Evolutionary conservation across 352 stramenopile genomes (phyloP).

Genomic region (Pythium rishiriense): DNA sequence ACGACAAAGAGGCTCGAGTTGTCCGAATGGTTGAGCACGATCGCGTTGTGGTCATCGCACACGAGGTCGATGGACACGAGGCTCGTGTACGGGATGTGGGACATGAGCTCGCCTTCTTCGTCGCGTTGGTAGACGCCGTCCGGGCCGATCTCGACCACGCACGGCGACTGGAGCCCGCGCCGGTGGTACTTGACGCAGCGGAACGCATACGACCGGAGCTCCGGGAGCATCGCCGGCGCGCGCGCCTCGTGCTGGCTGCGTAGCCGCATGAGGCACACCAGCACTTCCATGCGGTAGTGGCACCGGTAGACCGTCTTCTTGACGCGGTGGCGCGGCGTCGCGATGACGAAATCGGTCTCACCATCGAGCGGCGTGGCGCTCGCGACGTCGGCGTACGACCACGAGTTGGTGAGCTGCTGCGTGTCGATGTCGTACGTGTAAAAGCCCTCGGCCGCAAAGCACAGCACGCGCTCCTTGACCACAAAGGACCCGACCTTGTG

Average conservation of each 20-base stretch:
- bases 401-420: slow-evolving; percentile 76
- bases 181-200: slow-evolving; percentile 62
- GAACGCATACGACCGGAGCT: slow-evolving; percentile 62
- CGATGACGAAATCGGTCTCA: slow-evolving; percentile 77
- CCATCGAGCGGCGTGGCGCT: slow-evolving; percentile 57
- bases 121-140: slow-evolving; percentile 81
- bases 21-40: slow-evolving; percentile 76
- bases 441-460: slow-evolving; percentile 74
- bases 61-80: slow-evolving; percentile 83
- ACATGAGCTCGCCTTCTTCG: slow-evolving; percentile 73
- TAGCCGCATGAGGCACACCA: slow-evolving; percentile 77
- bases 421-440: slow-evolving; percentile 72
- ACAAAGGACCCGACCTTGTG: slow-evolving; percentile 84
- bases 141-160: slow-evolving; percentile 64
- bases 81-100: slow-evolving; percentile 79
- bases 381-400: slow-evolving; percentile 81
- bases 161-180: slow-evolving; percentile 58
- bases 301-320: slow-evolving; percentile 85
- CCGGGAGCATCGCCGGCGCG: slow-evolving; percentile 29
- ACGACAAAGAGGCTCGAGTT: slow-evolving; percentile 84
- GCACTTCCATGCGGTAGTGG: slow-evolving; percentile 81
- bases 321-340: slow-evolving; percentile 71
- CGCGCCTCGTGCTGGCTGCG: slow-evolving; percentile 63
- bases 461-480: slow-evolving; percentile 82
- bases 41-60: slow-evolving; percentile 70